Evolutionary conservation across 2,329 filamentous ascomycete genomes (phyloP), one percentile per base, ranked within the genome.

Genomic region (Juglanconis oblonga): DNA sequence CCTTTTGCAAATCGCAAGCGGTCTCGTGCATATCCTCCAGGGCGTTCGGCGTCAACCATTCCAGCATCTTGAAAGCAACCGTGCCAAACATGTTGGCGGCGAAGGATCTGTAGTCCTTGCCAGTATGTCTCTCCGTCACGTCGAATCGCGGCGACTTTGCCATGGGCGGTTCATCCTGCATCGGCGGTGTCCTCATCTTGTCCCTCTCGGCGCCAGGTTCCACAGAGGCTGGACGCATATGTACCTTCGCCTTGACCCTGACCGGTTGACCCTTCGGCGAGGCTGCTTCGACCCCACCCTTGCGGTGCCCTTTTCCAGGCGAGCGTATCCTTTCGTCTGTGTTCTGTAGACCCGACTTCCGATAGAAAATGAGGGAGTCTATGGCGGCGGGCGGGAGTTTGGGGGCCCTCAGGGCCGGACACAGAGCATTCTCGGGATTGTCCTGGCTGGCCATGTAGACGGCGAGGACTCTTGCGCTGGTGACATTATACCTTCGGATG

Each of bases 401-500:
- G 1, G 77, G 72, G 5, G 74, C 71, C 50, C 74, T 73, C 14
- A 85, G 71, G 29, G 76, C 71, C 1, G 80, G 80, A 53, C 92
- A 96, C 0, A 96, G 77, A 3, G 84, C 85, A 60, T 77, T 80
- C 64, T 91, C 87, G 0, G 92, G 86, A 65, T 95, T 86, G 67
- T 93, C 89, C 69, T 92, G 87, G 68, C 88, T 90, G 9, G 92
- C 91, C 54, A 96, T 81, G 68, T 90, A 91, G 58, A 91, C 84
- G 11, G 92, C 92, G 36, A 97, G 76, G 1, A 90, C 91, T 67
- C 91, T 85, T 8, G 92, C 92, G 68, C 91, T 96, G 50, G 92
- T 86, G 29, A 88, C 83, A 59, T 89, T 96, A 68, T 93, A 95
- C 68, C 88, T 84, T 62, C 91, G 87, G 66, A 92, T 83, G 2